phyloP scores from a whole-genome alignment of 2,329 filamentous ascomycete species.

The Colletotrichum lini region DNA sequence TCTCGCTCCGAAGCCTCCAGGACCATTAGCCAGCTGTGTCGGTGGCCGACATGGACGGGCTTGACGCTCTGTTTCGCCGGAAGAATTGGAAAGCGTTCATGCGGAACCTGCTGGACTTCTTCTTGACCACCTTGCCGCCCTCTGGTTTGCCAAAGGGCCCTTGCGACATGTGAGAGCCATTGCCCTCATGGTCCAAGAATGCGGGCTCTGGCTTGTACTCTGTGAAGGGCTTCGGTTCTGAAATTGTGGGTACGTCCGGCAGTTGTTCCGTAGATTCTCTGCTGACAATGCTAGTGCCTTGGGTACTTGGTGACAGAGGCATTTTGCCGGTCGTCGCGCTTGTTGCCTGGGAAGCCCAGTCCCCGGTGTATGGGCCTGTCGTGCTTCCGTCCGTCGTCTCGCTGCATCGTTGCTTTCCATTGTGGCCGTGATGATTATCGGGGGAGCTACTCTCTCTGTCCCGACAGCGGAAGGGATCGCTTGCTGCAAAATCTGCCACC shows the following conservation, averaged over 20 bases:
- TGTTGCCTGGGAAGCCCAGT: slow-evolving; percentile 75
- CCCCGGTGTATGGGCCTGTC: slow-evolving; percentile 67
- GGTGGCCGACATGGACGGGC: slow-evolving; percentile 51
- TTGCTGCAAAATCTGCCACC: slow-evolving; percentile 63
- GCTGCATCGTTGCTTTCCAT: slow-evolving; percentile 69
- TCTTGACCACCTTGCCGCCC: slow-evolving; percentile 65
- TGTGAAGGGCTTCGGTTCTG: slow-evolving; percentile 53
- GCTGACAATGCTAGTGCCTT: slow-evolving; percentile 76
- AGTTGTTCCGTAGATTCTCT: slow-evolving; percentile 69
- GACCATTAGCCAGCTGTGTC: slow-evolving; percentile 47
- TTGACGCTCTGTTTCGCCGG: slow-evolving; percentile 62
- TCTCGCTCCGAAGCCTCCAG: not conserved
- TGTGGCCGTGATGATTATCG: slow-evolving; percentile 57
- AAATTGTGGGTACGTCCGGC: slow-evolving; percentile 59
- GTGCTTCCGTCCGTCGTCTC: slow-evolving; percentile 74
- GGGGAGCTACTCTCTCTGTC: slow-evolving; percentile 50
- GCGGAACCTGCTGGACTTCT: slow-evolving; percentile 74
- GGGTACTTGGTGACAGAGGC: slow-evolving; percentile 75
- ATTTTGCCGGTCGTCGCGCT: slow-evolving; percentile 75
- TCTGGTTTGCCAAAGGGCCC: slow-evolving; percentile 64
- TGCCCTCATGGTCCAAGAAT: slow-evolving; percentile 40
- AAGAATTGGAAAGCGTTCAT: slow-evolving; percentile 74
- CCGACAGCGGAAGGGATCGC: slow-evolving; percentile 63
- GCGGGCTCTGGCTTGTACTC: slow-evolving; percentile 24
- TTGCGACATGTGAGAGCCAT: slow-evolving; percentile 50